Conservation (phyloP, 2,329 filamentous ascomycete species). For the Aspergillus pseudotamarii region DNA sequence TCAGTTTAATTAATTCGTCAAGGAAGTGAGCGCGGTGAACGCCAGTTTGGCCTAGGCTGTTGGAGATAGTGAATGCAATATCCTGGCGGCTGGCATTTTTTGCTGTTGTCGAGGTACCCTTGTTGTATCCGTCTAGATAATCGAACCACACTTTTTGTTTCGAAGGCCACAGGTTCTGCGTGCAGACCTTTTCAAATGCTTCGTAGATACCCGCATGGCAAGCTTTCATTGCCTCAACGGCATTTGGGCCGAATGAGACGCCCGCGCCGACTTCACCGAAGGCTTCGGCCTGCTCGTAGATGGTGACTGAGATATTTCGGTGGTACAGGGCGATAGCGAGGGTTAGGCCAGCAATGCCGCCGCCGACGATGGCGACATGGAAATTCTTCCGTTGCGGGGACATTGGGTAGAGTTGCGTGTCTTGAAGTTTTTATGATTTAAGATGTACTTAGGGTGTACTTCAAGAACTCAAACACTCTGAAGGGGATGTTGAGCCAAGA, state of each 20-base stretch:
- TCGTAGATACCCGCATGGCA: slow-evolving; percentile 34
- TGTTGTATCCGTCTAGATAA: slow-evolving; percentile 25
- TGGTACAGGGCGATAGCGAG: slow-evolving; percentile 40
- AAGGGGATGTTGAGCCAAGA: background rate
- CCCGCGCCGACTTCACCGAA: slow-evolving; percentile 44
- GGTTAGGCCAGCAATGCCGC: slow-evolving; percentile 41
- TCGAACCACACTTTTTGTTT: slow-evolving; percentile 31
- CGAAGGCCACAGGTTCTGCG: slow-evolving; percentile 35
- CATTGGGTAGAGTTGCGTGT: slow-evolving; percentile 7
- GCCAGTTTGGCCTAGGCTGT: slow-evolving; percentile 27
- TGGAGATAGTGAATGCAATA: slow-evolving; percentile 28
- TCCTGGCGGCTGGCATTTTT: slow-evolving; percentile 18
- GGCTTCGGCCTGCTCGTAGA: slow-evolving; percentile 42
- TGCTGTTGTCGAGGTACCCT: slow-evolving; percentile 5
- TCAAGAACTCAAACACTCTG: background rate
- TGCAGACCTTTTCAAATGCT: slow-evolving; percentile 36
- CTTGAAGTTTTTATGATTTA: background rate
- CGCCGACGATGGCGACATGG: slow-evolving; percentile 38
- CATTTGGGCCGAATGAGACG: slow-evolving; percentile 43
- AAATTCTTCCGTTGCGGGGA: slow-evolving; percentile 16
- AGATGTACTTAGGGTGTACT: background rate
- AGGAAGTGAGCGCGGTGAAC: slow-evolving; percentile 37
- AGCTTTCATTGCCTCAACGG: slow-evolving; percentile 27
- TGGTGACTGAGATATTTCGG: slow-evolving; percentile 33
- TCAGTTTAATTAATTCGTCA: slow-evolving; percentile 37